Percentiles rank a stretch among this genome's conserved stretches.
phyloP scores from a whole-genome alignment of 345 rosid species.

The Pseudoturritis turrita region DNA sequence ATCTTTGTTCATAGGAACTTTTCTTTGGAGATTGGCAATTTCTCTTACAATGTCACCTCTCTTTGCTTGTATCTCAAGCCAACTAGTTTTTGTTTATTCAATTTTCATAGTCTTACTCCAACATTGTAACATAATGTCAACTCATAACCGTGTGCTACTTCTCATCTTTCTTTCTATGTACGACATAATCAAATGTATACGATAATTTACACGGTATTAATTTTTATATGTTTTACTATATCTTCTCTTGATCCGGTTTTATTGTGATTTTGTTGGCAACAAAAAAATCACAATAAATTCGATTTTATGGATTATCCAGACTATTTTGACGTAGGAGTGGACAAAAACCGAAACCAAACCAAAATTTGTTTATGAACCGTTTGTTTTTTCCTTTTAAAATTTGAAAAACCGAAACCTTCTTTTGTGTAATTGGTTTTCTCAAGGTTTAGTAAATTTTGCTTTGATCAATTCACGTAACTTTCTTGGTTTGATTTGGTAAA shows the following conservation, averaged over 20 bases:
- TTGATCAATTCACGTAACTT: neutral
- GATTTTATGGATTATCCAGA: no score
- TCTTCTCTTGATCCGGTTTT: no score
- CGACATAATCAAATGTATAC: neutral
- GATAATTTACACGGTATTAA: neutral
- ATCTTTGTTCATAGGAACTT: neutral
- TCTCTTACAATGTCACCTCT: neutral
- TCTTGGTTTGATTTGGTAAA: conserved; percentile 3
- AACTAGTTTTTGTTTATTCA: neutral
- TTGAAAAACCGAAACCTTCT: no score
- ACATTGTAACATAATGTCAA: conserved; percentile 1
- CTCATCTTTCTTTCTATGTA: neutral
- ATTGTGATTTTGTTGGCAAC: no score
- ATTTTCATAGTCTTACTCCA: neutral
- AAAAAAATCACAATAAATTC: no score
- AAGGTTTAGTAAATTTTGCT: neutral
- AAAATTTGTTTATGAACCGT: no score
- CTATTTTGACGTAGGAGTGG: no score
- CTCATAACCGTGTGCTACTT: neutral
- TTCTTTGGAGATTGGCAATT: neutral
- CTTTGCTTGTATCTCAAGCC: neutral
- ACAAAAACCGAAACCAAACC: no score
- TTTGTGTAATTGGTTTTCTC: no score
- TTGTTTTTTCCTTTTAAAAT: no score
- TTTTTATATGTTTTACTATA: neutral